These are phyloP conservation scores for Knoxia roxburghii DNA, from an alignment of 257 asterid genomes.

Conservation along the genomic window DNA sequence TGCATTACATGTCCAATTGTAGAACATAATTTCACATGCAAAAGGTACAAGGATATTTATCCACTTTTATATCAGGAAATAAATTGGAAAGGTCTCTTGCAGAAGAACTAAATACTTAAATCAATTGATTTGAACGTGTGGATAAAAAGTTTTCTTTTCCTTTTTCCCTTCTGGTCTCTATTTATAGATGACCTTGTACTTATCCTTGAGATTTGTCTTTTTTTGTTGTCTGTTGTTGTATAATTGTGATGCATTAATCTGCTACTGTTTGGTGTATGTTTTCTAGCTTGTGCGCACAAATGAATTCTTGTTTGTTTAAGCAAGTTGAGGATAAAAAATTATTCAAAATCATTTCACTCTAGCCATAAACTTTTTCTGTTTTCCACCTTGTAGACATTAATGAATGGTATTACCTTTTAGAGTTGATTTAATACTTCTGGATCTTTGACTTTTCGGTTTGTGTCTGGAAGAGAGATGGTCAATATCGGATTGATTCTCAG, in stretches of 20 bases:
- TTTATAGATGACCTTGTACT: no score
- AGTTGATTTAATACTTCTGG: not conserved
- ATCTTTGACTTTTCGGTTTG: conserved; percentile 1
- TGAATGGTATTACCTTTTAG: not conserved
- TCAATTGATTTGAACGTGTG: not conserved
- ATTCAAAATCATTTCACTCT: conserved; percentile 11
- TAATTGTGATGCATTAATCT: not conserved
- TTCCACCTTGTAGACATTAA: not conserved
- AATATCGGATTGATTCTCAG: conserved; percentile 88
- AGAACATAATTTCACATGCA: not conserved
- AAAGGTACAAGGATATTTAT: not conserved
- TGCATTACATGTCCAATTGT: not conserved
- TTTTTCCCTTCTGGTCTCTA: not conserved
- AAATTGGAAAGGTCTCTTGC: not conserved
- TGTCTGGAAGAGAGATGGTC: conserved; percentile 86
- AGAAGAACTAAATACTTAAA: conserved; percentile 1
- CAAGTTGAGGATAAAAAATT: no score
- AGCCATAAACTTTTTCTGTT: conserved; percentile 2
- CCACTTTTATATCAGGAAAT: not conserved
- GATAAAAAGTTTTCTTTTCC: no score
- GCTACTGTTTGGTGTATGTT: not conserved
- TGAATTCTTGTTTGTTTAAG: no score
- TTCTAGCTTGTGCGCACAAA: not conserved
- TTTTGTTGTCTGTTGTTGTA: not conserved
- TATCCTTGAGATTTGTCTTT: no score